Percentiles rank a stretch among this genome's conserved stretches.
Conservation (phyloP, 768 basidiomycete species). For the Auricularia auricula-judae region DNA sequence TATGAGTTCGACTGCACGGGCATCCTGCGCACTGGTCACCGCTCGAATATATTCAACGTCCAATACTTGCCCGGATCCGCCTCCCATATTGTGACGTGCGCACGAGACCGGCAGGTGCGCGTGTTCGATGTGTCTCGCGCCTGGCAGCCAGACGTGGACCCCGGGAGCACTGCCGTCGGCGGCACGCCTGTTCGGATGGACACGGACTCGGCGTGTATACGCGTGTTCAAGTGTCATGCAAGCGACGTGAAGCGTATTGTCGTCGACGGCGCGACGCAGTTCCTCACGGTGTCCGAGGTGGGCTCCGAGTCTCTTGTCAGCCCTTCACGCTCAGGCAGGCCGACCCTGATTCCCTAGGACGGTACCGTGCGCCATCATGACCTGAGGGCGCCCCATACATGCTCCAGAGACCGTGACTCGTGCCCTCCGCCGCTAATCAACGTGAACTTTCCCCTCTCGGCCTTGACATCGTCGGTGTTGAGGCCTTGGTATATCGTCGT, state of each 20-base stretch:
- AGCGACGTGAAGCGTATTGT: slow-evolving; percentile 68
- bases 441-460: slow-evolving; percentile 54
- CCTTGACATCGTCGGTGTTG: slow-evolving; percentile 63
- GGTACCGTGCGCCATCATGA: slow-evolving; percentile 85
- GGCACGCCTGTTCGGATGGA: slow-evolving; percentile 15
- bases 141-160: slow-evolving; percentile 18
- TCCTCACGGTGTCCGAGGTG: slow-evolving; percentile 74
- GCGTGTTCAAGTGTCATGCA: slow-evolving; percentile 56
- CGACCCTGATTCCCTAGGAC: slow-evolving; percentile 39
- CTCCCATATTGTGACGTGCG: slow-evolving; percentile 55
- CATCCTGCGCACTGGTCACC: slow-evolving; percentile 71
- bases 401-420: slow-evolving; percentile 25
- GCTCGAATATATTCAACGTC: slow-evolving; percentile 74
- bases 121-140: slow-evolving; percentile 56
- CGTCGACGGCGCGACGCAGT: slow-evolving; percentile 66
- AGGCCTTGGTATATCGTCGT: slow-evolving; percentile 80
- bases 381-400: slow-evolving; percentile 58
- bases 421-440: slow-evolving; percentile 69
- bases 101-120: slow-evolving; percentile 64
- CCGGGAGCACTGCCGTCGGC: slow-evolving; percentile 15
- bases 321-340: slow-evolving; percentile 14
- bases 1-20: slow-evolving; percentile 58
- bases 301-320: slow-evolving; percentile 12
- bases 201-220: slow-evolving; percentile 31
- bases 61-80: slow-evolving; percentile 64